Evolutionary conservation across 1,284 basidiomycete species (phyloP).

Genomic region (Singerocomus inundabilis): DNA sequence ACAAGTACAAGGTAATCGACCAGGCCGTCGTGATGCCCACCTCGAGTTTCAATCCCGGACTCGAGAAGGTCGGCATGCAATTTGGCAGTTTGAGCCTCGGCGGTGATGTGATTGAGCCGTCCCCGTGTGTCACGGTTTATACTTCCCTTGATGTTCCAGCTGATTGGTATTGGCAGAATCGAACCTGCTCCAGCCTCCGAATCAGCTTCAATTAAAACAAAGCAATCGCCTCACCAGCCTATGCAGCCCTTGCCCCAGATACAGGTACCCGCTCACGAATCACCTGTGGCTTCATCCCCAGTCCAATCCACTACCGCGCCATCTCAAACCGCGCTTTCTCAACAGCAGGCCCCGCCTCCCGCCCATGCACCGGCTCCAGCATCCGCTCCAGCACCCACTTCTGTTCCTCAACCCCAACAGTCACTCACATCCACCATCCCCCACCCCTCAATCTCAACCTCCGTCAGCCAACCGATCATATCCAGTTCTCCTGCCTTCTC

Average conservation of each 20-base stretch:
- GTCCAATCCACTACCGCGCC: constrained; percentile 39
- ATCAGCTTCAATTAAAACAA: constrained; percentile 47
- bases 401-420: constrained; percentile 42
- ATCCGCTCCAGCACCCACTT: constrained; percentile 30
- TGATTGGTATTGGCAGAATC: constrained; percentile 19
- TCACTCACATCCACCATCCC: constrained; percentile 41
- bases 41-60: constrained; percentile 50
- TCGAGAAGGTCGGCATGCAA: constrained; percentile 80
- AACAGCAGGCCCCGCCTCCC: constrained; percentile 28
- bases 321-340: constrained; percentile 32
- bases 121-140: constrained; percentile 40
- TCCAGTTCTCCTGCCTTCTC: constrained; percentile 32
- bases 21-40: constrained; percentile 76
- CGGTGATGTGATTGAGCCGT: constrained; percentile 57
- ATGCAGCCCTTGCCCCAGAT: constrained; percentile 31
- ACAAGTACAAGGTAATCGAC: constrained; percentile 66
- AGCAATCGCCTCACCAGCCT: constrained; percentile 44
- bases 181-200: constrained; percentile 20
- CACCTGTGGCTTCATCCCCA: constrained; percentile 33
- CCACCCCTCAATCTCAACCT: constrained; percentile 41
- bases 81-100: constrained; percentile 76
- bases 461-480: constrained; percentile 38
- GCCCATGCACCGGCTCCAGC: constrained; percentile 17
- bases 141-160: neutral
- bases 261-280: constrained; percentile 23